Base-by-base conservation (phyloP, 345 rosid genomes). In the Erysimum cheiranthoides region DNA sequence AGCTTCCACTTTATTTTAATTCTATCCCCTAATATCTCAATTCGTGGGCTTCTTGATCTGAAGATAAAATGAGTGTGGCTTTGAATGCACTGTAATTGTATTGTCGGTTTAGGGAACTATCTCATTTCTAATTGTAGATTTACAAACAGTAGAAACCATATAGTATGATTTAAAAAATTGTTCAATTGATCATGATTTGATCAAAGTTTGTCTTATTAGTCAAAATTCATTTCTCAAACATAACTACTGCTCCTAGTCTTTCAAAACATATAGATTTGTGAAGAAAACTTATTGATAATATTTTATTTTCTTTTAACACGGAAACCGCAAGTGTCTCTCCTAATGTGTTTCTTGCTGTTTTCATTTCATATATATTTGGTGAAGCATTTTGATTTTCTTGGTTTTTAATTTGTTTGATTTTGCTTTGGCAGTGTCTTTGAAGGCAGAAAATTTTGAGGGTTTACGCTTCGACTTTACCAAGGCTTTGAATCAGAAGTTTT, bases 391-490 rank as follows among this genome's bases (percentile, higher is more conserved):
- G 17, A 13, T 36, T 40, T 13, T 11, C 1, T 64, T 9, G 11
- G 51, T 25, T 76, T 35, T 40, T 32, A 21, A 66, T 11, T 72
- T 34, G 53, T 68, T 73, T 53, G 10, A 17, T 73, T 51, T 4
- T 30, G 10, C 40, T 65, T 81, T 63, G 82, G 82, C 91, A 95
- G 99, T 95, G 96, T 92, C 99, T 50, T 84, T 95, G 73, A 95
- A 89, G 89, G 88, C 97, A 3, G 99, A 95, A 49, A 66, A 80
- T 79, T 95, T 92, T 68, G 99, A 95, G 89, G 99, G 98, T 45
- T 79, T 95, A 82, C 96, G 98, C 40, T 95, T 95, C 71, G 99
- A 95, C 80, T 95, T 95, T 79, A 84, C 88, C 79, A 95, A 92
- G 76, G 87, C 93, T 12, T 85, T 95, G 62, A 95, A 89, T 80